These are phyloP conservation scores for Podila minutissima DNA, from an alignment of 192 early-diverging fungal genomes.

Conservation along the genomic window DNA sequence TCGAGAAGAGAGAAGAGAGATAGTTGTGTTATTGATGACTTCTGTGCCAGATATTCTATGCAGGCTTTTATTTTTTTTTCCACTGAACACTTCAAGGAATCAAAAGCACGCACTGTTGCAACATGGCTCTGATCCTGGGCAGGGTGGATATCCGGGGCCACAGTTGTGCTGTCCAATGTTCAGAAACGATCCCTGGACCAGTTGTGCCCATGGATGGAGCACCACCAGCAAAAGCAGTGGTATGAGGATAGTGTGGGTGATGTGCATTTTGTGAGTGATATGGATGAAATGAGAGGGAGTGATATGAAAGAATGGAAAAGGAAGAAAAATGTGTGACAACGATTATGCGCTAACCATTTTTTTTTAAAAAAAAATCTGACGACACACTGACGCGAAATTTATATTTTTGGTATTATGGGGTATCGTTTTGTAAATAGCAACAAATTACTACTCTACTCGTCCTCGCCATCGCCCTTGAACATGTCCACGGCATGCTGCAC, in stretches of 20 bases:
- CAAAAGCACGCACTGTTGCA: conserved; percentile 29
- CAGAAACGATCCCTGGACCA: conserved; percentile 16
- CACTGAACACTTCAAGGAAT: background rate
- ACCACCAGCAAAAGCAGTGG: conserved; percentile 7
- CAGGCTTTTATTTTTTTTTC: no score
- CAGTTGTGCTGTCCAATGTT: conserved; percentile 7
- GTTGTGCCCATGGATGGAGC: conserved; percentile 11
- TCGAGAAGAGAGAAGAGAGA: background rate
- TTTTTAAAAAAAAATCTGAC: background rate
- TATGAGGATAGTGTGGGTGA: background rate
- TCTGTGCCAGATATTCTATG: no score
- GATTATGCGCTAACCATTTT: background rate
- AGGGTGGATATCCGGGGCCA: conserved; percentile 13
- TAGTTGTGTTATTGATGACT: no score
- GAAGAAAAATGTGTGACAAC: background rate
- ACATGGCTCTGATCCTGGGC: conserved; percentile 23
- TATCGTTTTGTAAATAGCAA: background rate
- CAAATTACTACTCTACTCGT: conserved; percentile 9
- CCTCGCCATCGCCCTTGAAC: conserved; percentile 46
- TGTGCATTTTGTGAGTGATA: conserved; percentile 8
- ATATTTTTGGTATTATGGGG: background rate
- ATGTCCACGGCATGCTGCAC: conserved; percentile 64
- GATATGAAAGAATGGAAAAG: background rate
- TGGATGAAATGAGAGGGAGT: background rate
- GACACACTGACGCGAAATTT: background rate